These are phyloP conservation scores for Penicillium nordicum DNA, from an alignment of 2,329 filamentous ascomycete genomes.

Conservation along the genomic window DNA sequence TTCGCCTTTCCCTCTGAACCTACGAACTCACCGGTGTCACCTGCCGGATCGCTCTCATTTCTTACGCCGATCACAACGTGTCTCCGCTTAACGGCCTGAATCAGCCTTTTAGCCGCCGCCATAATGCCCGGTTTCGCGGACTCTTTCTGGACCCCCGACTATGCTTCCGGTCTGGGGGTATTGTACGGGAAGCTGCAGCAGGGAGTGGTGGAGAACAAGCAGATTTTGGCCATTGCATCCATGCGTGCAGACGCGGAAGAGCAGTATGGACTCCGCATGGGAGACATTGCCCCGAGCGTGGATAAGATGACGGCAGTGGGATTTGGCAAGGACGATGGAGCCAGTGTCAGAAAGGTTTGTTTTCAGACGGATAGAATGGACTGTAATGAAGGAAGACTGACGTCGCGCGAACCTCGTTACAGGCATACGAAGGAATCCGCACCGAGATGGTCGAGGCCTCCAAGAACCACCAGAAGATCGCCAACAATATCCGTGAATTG, in stretches of 20 bases:
- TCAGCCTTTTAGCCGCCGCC: constrained; percentile 18
- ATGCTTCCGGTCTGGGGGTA: constrained; percentile 91
- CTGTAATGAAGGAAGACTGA: not conserved
- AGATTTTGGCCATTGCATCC: constrained; percentile 84
- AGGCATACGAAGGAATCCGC: constrained; percentile 93
- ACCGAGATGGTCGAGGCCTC: constrained; percentile 88
- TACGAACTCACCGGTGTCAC: not conserved
- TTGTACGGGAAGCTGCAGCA: constrained; percentile 96
- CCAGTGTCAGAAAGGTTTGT: constrained; percentile 85
- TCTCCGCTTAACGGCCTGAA: not conserved
- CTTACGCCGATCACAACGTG: not conserved
- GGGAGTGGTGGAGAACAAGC: constrained; percentile 90
- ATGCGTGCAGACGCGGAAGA: constrained; percentile 97
- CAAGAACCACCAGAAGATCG: constrained; percentile 90
- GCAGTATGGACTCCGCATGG: constrained; percentile 73
- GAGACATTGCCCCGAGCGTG: constrained; percentile 75
- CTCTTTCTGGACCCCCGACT: constrained; percentile 97
- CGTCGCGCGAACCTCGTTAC: constrained; percentile 6
- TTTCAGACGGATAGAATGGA: not conserved
- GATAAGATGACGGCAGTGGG: constrained; percentile 74
- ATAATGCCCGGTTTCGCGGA: constrained; percentile 86
- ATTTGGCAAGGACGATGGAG: constrained; percentile 88
- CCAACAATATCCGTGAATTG: constrained; percentile 90
- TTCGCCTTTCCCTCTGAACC: not conserved
- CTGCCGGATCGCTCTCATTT: not conserved